Percentiles rank a stretch among this genome's conserved stretches.
Conservation (phyloP, 2,329 filamentous ascomycete genomes). For the Penicillium occitanis region DNA sequence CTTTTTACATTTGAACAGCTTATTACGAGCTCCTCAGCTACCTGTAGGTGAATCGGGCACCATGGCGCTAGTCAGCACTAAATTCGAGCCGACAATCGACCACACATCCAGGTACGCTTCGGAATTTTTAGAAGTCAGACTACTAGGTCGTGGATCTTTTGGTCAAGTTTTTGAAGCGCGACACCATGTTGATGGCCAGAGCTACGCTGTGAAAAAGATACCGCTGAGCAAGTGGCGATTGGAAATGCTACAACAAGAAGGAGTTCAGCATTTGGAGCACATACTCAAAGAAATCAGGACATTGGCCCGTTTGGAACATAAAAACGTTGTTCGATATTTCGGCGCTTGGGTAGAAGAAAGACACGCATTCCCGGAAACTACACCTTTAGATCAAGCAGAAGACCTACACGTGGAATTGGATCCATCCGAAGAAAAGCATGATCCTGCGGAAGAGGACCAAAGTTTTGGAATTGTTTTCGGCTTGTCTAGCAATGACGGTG, state of each 20-base stretch:
- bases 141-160: slow-evolving; percentile 65
- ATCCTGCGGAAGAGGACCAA: slow-evolving; percentile 27
- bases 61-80: slow-evolving; percentile 33
- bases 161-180: slow-evolving; percentile 63
- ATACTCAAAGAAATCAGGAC: slow-evolving; percentile 62
- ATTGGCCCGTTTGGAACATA: slow-evolving; percentile 62
- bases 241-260: slow-evolving; percentile 53
- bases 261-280: slow-evolving; percentile 55
- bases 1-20: slow-evolving; percentile 27
- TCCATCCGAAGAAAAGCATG: slow-evolving; percentile 5
- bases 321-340: slow-evolving; percentile 66
- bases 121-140: slow-evolving; percentile 54
- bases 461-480: slow-evolving; percentile 45
- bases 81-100: slow-evolving; percentile 27
- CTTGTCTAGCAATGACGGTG: slow-evolving; percentile 33
- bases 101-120: slow-evolving; percentile 47
- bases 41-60: slow-evolving; percentile 34
- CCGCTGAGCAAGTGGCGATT: slow-evolving; percentile 55
- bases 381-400: background rate
- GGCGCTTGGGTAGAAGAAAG: slow-evolving; percentile 62
- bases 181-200: slow-evolving; percentile 60
- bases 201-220: slow-evolving; percentile 68
- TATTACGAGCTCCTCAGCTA: slow-evolving; percentile 28
- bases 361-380: slow-evolving; percentile 26
- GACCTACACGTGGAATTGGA: slow-evolving; percentile 3